Evolutionary conservation across 352 stramenopile species (phyloP), one percentile per base, ranked within the genome.

Genomic region (Phytophthora citricola): DNA sequence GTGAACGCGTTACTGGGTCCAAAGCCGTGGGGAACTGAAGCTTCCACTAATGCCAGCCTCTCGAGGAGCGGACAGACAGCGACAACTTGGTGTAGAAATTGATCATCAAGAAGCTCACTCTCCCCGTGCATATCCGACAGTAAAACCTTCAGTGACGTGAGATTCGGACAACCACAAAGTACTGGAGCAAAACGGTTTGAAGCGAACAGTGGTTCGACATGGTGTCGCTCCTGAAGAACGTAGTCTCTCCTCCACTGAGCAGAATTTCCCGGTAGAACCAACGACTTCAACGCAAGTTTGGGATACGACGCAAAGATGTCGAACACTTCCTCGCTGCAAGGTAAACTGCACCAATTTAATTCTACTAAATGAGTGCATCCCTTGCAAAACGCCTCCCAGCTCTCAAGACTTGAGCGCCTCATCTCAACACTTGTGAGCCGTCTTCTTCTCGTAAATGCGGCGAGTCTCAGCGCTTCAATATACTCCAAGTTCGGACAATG

Each of bases 301-400:
- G 59, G 69, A 27, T 71, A 47, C 2, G 52, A 57, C 1, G 59
- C 65, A 39, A 78, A 78, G 3, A 75, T 55, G 14, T 38, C 29
- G 54, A 81, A 76, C 10, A 81, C 47, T 27, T 71, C 69, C 4
- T 73, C 71, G 12, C 66, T 69, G 43, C 74, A 81, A n/a, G 73
- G 73, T 34, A 81, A 60, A 15, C 61, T 63, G 26, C 66, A 64
- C 73, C 73, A 81, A 50, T 78, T 65, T 17, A 69, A 64, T 22
- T 52, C 36, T 12, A 48, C 48, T 38, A 81, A 53, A 12, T 67
- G 41, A 11, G 20, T 51, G 27, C 73, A 81, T 24, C 51, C 59
- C 14, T 46, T 46, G 46, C 72, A 80, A 55, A 80, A 80, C 3
- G 58, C 20, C 20, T 57, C 44, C 69, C 69, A 81, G 29, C 60